Conservation (phyloP, 352 stramenopile species). For the Globisporangium spiculum region DNA sequence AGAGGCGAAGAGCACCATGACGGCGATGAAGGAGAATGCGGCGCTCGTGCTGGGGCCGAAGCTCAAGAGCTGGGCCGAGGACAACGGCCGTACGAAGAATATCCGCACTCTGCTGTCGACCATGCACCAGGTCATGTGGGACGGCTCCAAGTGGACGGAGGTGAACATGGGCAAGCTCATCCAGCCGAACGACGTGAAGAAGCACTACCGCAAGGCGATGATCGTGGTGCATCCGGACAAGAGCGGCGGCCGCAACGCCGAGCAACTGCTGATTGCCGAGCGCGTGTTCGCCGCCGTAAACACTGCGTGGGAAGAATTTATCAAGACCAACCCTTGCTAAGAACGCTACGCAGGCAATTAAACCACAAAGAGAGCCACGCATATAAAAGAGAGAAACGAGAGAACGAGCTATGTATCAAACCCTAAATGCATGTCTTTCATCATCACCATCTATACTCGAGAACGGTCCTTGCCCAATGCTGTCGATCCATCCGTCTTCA, state of each 20-base stretch:
- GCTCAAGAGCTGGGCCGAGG: constrained; percentile 81
- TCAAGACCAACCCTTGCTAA: constrained; percentile 69
- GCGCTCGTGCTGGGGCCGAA: constrained; percentile 54
- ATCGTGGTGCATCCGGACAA: constrained; percentile 93
- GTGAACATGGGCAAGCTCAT: constrained; percentile 92
- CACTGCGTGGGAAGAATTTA: constrained; percentile 88
- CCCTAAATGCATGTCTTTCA: constrained; percentile 24
- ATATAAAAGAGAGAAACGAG: constrained; percentile 1
- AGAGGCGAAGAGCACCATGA: constrained; percentile 50
- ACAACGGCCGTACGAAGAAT: constrained; percentile 89
- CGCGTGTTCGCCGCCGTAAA: constrained; percentile 89
- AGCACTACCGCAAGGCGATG: constrained; percentile 90
- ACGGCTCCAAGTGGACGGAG: constrained; percentile 83
- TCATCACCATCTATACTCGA: constrained; percentile 24
- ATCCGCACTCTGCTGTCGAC: constrained; percentile 89
- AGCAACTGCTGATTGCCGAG: constrained; percentile 89
- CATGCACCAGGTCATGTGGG: constrained; percentile 92
- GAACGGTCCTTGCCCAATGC: background rate
- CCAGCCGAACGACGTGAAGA: constrained; percentile 88
- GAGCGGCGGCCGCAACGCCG: constrained; percentile 72
- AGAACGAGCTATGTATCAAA: constrained; percentile 13
- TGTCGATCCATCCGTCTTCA: background rate
- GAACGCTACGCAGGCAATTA: background rate
- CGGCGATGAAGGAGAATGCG: constrained; percentile 66
- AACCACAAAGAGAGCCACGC: background rate